Base-by-base conservation (phyloP, 2,329 filamentous ascomycete genomes). In the Epichloe hybrida region DNA sequence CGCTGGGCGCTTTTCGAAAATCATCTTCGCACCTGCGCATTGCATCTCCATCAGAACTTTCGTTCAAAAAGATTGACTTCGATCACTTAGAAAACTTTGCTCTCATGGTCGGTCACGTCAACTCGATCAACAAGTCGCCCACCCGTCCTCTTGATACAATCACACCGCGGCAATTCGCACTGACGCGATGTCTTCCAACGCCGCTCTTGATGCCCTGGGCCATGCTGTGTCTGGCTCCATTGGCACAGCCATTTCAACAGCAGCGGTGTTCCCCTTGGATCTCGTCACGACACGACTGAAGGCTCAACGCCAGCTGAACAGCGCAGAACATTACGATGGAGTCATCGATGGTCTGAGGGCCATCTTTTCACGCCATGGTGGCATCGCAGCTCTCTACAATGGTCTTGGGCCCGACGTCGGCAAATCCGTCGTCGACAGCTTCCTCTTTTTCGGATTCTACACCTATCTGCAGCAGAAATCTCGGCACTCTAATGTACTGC, bases 381-480 rank as follows among this genome's bases (percentile, higher is more conserved):
- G 85, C 3, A 56, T 83, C 17, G 62, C 64, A 48, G 86, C 83
- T 1, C 82, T 95, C 56, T 95, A 86, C 62, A 75, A 72, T 23
- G 84, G 84, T 27, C 64, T 85, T 1, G 67, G 73, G 6, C 74
- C 77, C 37, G 83, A 86, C 60, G 79, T 83, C 11, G 73, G 71
- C 59, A 88, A 86, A 64, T 81, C 79, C 23, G 73, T 83, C 21
- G 74, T 80, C 34, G 88, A 93, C 69, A 86, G 84, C 51, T 91
- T 93, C 62, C 73, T 94, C 48, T 94, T 94, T 72, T 94, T 94
- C 69, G 75, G 91, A 17, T 83, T 86, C 52, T 94, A 95, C 68
- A 86, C 75, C 54, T 65, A 72, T 27, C 62, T 75, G 47, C 62
- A 68, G 44, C 65, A 66, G 47, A 66, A 68, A 57, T 68, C 62